Base-by-base conservation (phyloP, 2,329 filamentous ascomycete genomes). In the Neoscytalidium dimidiatum region DNA sequence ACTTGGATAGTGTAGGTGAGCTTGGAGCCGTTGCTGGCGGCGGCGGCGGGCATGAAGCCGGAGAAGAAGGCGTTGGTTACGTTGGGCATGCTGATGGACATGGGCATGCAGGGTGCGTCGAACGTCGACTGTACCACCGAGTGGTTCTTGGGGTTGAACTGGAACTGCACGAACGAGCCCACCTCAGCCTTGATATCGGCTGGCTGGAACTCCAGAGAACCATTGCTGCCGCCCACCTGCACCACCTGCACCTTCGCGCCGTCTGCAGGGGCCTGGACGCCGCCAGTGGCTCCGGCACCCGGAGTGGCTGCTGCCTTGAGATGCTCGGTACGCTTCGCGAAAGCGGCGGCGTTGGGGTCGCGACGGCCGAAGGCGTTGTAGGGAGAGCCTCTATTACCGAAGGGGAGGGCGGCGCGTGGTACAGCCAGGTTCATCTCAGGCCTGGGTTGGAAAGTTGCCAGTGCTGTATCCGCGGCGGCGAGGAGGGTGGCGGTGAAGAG, bases 71-170 rank as follows among this genome's bases (percentile, higher is more conserved):
- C 74, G 72, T 85, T 84, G 66, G 79, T 80, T 28, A 28, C 51
- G 76, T 81, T 76, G 64, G 70, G 44, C 70, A 73, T 71, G 53
- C 75, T 68, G 69, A 81, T 78, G 68, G 74, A 70, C 69, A 90
- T 85, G 58, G 90, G 89, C 29, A 84, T 75, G 79, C 91, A 93
- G 13, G 90, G 90, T 64, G 84, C 78, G 71, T 90, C 88, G 72
- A 94, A 94, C 71, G 83, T 87, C 52, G 91, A 92, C 81, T 93
- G 90, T 17, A 88, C 90, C 65, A 93, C 87, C 58, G 90, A 93
- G 84, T 94, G 91, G 82, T 94, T 94, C 68, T 78, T 77, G 3
- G 81, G 77, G 64, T 80, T 79, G 73, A 85, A 86, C 69, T 84
- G 81, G 74, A 85, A 85, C 69, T 84, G 81, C 53, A 86, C 75